Base-by-base conservation (phyloP, 192 early-diverging fungal species). In the Spizellomyces sp. region DNA sequence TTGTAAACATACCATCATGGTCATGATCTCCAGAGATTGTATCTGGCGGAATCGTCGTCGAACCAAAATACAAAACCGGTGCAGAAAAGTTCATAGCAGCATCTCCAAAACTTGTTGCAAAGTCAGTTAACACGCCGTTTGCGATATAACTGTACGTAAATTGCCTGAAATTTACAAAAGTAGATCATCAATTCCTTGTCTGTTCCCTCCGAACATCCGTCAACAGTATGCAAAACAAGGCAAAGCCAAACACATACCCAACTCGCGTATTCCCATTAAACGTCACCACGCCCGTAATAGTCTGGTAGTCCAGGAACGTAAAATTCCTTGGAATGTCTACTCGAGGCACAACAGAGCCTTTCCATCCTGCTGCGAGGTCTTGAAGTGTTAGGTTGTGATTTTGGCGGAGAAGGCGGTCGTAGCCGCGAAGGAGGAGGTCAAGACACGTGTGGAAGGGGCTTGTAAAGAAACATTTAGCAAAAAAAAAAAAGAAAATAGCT, bases 371-470 rank as follows among this genome's bases (percentile, higher is more conserved):
- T 5, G 59, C 59, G 14, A 61, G 14, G 17, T 5, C 3, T 15
- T 4, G 14, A 61, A 41, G 12, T 21, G 14, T 61, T 15, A 0
- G 14, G 14, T 15, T 42, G 14, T 42, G 4, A 41, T 9, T 7
- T 41, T 15, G 21, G 0, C 9, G 22, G 6, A 14, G 14, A 41
- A 61, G 14, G 42, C 17, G 17, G 43, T 72, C 50, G 36, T 56
- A 72, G n/a, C 62, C 70, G 9, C 70, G 22, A 6, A 72, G 12
- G 9, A 72, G 19, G 48, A 72, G 50, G 10, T 72, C 70, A 12
- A 72, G 54, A 27, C 70, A 72, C 15, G 62, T 44, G 27, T 63
- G 62, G 27, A 61, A 41, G 12, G 21, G 12, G 21, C 57, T 27
- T n/a, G n/a, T n/a, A n/a, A n/a, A n/a, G n/a, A n/a, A n/a, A n/a